These are phyloP conservation scores for Nepenthes gracilis DNA, from an alignment of 148 eudicot genomes.

Conservation along the genomic window DNA sequence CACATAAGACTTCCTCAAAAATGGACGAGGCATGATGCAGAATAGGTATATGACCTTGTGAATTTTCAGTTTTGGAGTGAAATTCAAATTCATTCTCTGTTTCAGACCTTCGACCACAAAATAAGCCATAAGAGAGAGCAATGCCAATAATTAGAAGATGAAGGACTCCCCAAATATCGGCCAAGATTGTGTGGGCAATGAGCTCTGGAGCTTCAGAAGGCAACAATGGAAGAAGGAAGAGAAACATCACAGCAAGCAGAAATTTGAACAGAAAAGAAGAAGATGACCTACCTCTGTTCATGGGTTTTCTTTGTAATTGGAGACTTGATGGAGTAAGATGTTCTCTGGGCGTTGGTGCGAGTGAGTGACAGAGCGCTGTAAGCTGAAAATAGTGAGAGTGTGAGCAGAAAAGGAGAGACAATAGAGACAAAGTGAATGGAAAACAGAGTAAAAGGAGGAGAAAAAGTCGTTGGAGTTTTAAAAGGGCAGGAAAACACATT, in stretches of 20 bases:
- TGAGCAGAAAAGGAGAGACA: too few relatives aligned
- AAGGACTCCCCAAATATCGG: constrained; percentile 57
- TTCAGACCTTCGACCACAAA: constrained; percentile 24
- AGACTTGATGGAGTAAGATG: not conserved
- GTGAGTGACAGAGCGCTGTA: too few relatives aligned
- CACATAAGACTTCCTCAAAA: constrained; percentile 42
- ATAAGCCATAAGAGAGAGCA: constrained; percentile 62
- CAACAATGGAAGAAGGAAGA: constrained; percentile 38
- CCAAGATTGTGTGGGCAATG: constrained; percentile 28
- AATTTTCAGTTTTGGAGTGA: constrained; percentile 4
- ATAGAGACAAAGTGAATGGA: too few relatives aligned
- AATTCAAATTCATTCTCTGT: constrained; percentile 4
- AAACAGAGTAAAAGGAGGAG: too few relatives aligned
- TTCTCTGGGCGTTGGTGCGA: too few relatives aligned
- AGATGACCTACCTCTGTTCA: constrained; percentile 21
- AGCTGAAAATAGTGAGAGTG: too few relatives aligned
- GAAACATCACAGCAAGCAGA: constrained; percentile 27
- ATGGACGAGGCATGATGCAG: constrained; percentile 34
- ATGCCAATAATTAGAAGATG: constrained; percentile 58
- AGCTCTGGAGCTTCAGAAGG: constrained; percentile 53
- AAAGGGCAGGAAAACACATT: too few relatives aligned
- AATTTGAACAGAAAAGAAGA: constrained; percentile 31
- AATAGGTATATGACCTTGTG: constrained; percentile 15
- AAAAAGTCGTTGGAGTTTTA: too few relatives aligned
- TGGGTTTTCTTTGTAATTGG: constrained; percentile 21